Conservation (phyloP, 2,329 filamentous ascomycete genomes). For the Colletotrichum sp. region DNA sequence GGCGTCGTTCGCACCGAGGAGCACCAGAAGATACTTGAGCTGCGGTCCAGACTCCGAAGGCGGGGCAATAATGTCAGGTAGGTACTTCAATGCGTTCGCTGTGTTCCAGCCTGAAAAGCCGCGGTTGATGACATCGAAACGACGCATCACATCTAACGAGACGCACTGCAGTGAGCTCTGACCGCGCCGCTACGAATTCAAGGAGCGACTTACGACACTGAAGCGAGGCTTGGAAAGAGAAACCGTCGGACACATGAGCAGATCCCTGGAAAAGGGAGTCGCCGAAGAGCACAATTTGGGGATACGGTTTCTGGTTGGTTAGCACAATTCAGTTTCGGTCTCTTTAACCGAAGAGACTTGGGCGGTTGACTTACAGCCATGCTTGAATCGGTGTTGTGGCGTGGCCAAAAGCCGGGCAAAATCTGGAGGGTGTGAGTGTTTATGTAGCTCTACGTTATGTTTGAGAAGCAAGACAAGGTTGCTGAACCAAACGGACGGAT, state of each 20-base stretch:
- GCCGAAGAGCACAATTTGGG: constrained; percentile 83
- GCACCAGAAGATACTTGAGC: constrained; percentile 72
- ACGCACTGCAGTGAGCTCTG: constrained; percentile 5
- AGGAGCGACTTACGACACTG: constrained; percentile 65
- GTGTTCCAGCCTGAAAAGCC: constrained; percentile 90
- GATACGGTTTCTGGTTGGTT: constrained; percentile 45
- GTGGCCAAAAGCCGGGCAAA: background rate
- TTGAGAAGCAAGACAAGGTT: background rate
- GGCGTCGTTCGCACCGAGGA: constrained; percentile 92
- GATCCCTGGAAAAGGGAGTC: constrained; percentile 84
- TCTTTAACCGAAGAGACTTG: background rate
- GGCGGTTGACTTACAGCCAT: background rate
- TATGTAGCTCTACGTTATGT: background rate
- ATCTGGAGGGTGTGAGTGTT: background rate
- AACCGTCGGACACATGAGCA: constrained; percentile 65
- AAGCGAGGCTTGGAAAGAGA: constrained; percentile 75
- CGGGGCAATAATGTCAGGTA: constrained; percentile 74
- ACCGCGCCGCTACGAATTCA: constrained; percentile 40
- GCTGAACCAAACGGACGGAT: background rate
- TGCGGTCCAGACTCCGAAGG: constrained; percentile 59
- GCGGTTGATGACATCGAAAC: constrained; percentile 85
- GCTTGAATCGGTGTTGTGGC: background rate
- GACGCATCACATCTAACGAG: constrained; percentile 70
- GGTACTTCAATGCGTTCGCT: constrained; percentile 69
- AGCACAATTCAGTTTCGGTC: background rate